Conservation (phyloP, 805 yeast species). For the Hanseniaspora nectarophila region DNA sequence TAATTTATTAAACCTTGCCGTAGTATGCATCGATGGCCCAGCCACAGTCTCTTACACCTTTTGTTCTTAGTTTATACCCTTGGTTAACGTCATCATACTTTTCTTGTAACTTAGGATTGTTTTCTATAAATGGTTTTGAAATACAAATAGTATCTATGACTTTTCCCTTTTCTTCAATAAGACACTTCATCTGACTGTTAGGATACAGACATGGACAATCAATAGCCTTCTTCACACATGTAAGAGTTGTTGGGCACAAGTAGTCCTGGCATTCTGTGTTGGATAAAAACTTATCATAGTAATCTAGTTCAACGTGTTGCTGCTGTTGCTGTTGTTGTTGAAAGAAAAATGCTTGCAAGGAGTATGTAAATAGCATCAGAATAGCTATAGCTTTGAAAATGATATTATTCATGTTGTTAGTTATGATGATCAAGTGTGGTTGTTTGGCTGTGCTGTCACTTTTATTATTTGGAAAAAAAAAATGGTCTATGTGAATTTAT, state of each 20-base stretch:
- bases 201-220: conserved; percentile 91
- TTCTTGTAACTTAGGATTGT: conserved; percentile 28
- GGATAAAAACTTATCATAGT: conserved; percentile 30
- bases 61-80: conserved; percentile 36
- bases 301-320: conserved; percentile 19
- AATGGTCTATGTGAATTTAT: no score
- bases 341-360: conserved; percentile 19
- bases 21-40: conserved; percentile 68
- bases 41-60: conserved; percentile 65
- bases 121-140: conserved; percentile 54
- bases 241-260: conserved; percentile 71
- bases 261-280: conserved; percentile 45
- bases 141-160: conserved; percentile 54
- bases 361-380: background rate
- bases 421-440: no score
- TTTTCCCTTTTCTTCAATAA: conserved; percentile 47
- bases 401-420: background rate
- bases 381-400: background rate
- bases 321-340: conserved; percentile 32
- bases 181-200: conserved; percentile 69
- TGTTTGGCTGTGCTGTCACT: background rate
- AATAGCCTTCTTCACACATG: conserved; percentile 55
- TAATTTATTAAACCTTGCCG: conserved; percentile 34
- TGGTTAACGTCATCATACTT: conserved; percentile 36
- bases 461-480: no score